Evolutionary conservation across 805 yeast genomes (phyloP).

Genomic region (Yueomyces sp.): DNA sequence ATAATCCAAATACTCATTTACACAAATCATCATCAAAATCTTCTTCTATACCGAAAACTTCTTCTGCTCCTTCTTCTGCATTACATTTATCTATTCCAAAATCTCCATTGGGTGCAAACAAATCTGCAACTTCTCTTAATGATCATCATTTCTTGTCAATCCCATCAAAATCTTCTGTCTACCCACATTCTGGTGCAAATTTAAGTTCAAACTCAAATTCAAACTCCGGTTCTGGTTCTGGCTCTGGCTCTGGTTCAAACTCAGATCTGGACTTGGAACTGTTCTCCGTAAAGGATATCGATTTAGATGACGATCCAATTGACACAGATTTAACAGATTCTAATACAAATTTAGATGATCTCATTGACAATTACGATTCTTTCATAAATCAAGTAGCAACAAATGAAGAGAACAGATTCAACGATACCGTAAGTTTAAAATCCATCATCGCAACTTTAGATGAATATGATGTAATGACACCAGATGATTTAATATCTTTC

Average conservation of each 20-base stretch:
- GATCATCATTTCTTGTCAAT: too few species aligned
- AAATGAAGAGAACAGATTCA: slow-evolving; percentile 1
- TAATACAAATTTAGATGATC: neutral
- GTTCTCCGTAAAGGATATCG: neutral
- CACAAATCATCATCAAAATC: neutral
- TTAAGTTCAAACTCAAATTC: neutral
- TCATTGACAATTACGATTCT: slow-evolving; percentile 1
- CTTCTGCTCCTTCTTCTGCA: neutral
- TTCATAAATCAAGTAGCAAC: neutral
- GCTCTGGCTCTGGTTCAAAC: too few species aligned
- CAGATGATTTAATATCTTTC: slow-evolving; percentile 3
- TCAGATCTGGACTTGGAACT: neutral
- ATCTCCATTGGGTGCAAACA: neutral
- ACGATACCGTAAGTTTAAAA: neutral
- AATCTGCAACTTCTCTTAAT: too few species aligned
- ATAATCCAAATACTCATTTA: neutral
- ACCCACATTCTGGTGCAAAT: neutral
- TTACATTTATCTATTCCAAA: neutral
- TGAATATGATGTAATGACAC: slow-evolving; percentile 17
- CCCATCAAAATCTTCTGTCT: too few species aligned
- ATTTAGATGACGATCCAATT: neutral
- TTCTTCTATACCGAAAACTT: neutral
- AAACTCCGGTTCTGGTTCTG: neutral
- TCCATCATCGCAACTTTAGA: slow-evolving; percentile 18
- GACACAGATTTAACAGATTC: too few species aligned